Evolutionary conservation across 2,329 filamentous ascomycete genomes (phyloP).

Genomic region (Nigrograna mackinnonii): DNA sequence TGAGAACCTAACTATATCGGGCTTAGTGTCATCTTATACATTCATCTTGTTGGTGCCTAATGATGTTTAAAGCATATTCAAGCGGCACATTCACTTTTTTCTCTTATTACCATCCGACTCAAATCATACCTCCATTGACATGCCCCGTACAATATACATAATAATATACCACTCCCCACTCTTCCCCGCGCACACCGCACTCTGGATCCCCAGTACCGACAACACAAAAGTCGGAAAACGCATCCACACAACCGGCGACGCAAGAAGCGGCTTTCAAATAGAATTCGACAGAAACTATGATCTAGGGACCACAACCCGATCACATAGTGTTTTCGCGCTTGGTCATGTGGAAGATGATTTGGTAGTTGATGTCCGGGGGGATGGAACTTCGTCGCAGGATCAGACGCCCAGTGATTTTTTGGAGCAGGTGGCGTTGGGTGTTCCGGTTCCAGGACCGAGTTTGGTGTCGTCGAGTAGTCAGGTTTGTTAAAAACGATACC

Average conservation of each 20-base stretch:
- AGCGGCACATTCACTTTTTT: no score
- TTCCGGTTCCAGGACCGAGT: neutral
- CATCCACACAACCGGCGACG: slow-evolving; percentile 4
- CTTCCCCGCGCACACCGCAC: slow-evolving; percentile 8
- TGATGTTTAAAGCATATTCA: no score
- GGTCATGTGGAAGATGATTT: neutral
- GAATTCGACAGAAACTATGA: neutral
- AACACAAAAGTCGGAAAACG: slow-evolving; percentile 1
- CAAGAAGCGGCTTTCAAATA: neutral
- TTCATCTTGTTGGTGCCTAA: no score
- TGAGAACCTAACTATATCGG: no score
- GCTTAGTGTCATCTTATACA: no score
- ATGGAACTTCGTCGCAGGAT: neutral
- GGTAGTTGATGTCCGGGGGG: neutral
- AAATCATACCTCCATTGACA: neutral
- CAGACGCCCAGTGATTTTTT: neutral
- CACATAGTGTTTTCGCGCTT: neutral
- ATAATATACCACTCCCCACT: slow-evolving; percentile 7
- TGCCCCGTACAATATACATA: neutral
- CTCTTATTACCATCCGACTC: no score
- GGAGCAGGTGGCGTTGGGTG: neutral
- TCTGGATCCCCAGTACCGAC: slow-evolving; percentile 2
- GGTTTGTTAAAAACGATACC: neutral
- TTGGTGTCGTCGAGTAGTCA: neutral
- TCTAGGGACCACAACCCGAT: neutral